Conservation (phyloP, 495 filamentous ascomycete species). For the Coniosporium apollinis region DNA sequence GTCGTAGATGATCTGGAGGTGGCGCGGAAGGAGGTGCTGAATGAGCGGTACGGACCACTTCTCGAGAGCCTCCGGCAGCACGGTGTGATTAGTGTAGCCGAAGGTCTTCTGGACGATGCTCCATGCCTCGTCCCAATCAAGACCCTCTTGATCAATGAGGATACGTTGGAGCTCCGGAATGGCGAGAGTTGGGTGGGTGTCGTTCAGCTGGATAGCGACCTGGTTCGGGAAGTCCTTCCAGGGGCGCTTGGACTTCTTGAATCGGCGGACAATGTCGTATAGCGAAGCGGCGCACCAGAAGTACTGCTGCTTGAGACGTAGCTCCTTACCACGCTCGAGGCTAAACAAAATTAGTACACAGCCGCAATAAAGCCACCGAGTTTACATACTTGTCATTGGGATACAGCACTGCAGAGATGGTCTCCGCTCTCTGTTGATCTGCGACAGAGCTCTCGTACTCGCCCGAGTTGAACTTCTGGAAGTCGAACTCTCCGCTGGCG, state of each 20-base stretch:
- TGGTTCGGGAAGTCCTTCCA: conserved; percentile 91
- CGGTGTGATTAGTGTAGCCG: conserved; percentile 96
- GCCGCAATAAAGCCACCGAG: background rate
- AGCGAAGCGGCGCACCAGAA: conserved; percentile 98
- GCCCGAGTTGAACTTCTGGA: conserved; percentile 97
- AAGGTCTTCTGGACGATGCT: conserved; percentile 52
- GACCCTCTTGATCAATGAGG: conserved; percentile 69
- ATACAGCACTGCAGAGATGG: conserved; percentile 93
- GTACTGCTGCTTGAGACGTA: conserved; percentile 96
- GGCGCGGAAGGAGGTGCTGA: conserved; percentile 82
- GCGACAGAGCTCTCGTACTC: conserved; percentile 95
- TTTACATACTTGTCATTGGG: conserved; percentile 67
- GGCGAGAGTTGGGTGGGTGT: conserved; percentile 91
- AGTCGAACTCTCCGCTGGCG: conserved; percentile 92
- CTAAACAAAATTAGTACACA: conserved; percentile 6
- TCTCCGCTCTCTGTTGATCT: conserved; percentile 90
- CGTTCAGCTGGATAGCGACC: conserved; percentile 93
- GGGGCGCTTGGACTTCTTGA: conserved; percentile 86
- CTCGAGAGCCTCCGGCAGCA: conserved; percentile 89
- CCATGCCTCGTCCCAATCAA: conserved; percentile 94
- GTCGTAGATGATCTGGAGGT: conserved; percentile 96
- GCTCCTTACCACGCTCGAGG: conserved; percentile 88
- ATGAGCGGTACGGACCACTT: conserved; percentile 94
- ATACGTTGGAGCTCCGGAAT: conserved; percentile 93
- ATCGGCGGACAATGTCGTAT: conserved; percentile 86